Conservation (phyloP, 345 rosid species). For the Eucalyptus shirleyi region DNA sequence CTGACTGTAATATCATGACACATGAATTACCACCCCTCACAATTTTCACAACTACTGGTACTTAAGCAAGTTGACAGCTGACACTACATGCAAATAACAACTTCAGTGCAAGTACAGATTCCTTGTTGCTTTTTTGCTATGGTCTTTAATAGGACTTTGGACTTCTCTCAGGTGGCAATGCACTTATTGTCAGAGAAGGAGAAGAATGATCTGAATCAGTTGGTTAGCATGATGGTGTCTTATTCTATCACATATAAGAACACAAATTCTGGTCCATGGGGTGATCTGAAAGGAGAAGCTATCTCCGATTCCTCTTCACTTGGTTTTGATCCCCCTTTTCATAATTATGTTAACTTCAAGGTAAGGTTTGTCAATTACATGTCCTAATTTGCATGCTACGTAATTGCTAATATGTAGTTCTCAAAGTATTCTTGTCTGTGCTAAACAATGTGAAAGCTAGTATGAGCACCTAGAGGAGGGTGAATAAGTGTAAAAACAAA, state of each 20-base stretch:
- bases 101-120: not conserved
- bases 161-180: conserved; percentile 57
- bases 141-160: not conserved
- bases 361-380: conserved; percentile 8
- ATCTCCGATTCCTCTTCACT: conserved; percentile 36
- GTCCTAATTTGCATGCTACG: not conserved
- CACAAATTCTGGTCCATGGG: conserved; percentile 28
- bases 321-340: conserved; percentile 64
- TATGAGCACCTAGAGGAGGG: too few relatives aligned
- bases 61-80: not conserved
- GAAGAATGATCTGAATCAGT: conserved; percentile 49
- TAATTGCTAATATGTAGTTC: not conserved
- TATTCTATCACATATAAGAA: conserved; percentile 67
- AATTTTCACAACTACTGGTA: too few relatives aligned
- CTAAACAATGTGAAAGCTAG: conserved; percentile 22
- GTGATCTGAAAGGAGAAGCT: conserved; percentile 27
- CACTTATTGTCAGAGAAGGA: conserved; percentile 71
- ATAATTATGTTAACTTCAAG: conserved; percentile 67
- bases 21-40: too few relatives aligned
- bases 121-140: not conserved
- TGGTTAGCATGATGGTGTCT: conserved; percentile 61
- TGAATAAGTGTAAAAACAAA: too few relatives aligned
- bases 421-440: conserved; percentile 5
- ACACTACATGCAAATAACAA: not conserved
- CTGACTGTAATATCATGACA: not conserved